Evolutionary conservation across 2,329 filamentous ascomycete species (phyloP).

Genomic region (Arachnomyces sp.): DNA sequence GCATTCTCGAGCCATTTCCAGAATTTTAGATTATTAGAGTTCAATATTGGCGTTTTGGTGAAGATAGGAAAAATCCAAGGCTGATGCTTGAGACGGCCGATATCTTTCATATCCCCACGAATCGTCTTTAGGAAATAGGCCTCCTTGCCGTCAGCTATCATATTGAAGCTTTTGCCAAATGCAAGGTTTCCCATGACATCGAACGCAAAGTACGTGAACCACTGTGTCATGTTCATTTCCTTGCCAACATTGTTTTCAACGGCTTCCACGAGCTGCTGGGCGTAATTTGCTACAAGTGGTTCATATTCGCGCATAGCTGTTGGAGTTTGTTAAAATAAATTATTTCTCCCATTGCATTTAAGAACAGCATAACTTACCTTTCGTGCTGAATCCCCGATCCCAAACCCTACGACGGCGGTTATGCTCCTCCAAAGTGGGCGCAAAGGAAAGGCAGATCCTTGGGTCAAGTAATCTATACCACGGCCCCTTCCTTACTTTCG

Average conservation of each 20-base stretch:
- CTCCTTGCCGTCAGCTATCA: conserved; percentile 27
- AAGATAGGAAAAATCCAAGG: conserved; percentile 14
- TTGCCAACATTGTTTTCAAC: conserved; percentile 10
- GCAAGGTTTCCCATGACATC: conserved; percentile 40
- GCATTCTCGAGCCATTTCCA: conserved; percentile 23
- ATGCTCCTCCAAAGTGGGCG: not conserved
- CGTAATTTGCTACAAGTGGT: no score
- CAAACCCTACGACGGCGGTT: conserved; percentile 1
- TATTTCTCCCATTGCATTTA: no score
- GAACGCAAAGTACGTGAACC: conserved; percentile 36
- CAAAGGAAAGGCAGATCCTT: not conserved
- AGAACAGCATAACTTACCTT: no score
- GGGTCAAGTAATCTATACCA: conserved; percentile 1
- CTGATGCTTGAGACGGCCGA: conserved; percentile 5
- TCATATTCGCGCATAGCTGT: no score
- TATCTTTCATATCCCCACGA: conserved; percentile 6
- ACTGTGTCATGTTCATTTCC: conserved; percentile 31
- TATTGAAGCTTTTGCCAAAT: conserved; percentile 35
- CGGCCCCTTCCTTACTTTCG: conserved; percentile 1
- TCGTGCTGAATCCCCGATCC: conserved; percentile 4
- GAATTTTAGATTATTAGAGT: conserved; percentile 1
- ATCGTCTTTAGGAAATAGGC: conserved; percentile 7
- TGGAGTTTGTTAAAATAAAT: no score
- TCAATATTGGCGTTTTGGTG: conserved; percentile 5
- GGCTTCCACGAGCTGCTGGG: no score